phyloP scores from a whole-genome alignment of 768 basidiomycete genomes.

The Mycena filopes region DNA sequence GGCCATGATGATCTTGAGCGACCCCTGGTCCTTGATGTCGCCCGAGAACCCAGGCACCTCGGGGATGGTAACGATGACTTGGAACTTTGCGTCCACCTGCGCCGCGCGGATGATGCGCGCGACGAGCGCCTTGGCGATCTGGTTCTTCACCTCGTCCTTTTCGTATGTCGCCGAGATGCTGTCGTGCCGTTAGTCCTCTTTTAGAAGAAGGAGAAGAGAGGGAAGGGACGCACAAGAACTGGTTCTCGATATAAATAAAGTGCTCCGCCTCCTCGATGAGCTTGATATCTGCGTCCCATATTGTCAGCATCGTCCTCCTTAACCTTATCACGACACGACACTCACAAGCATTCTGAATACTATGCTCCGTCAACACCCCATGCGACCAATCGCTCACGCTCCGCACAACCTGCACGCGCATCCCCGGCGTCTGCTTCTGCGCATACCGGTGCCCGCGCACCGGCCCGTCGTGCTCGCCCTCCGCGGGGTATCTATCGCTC shows the following conservation, averaged over 20 bases:
- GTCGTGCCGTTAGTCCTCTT: too few relatives aligned
- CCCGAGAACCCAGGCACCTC: conserved; percentile 93
- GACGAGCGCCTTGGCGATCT: conserved; percentile 84
- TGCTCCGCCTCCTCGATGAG: conserved; percentile 88
- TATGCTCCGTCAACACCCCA: conserved; percentile 88
- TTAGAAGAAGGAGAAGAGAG: background rate
- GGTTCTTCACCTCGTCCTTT: conserved; percentile 79
- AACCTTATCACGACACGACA: too few relatives aligned
- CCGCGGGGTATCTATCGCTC: conserved; percentile 41
- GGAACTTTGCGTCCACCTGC: conserved; percentile 75
- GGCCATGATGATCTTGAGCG: conserved; percentile 87
- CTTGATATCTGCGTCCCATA: conserved; percentile 73
- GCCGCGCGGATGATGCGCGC: conserved; percentile 90
- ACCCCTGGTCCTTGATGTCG: conserved; percentile 72
- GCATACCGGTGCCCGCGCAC: conserved; percentile 54
- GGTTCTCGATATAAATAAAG: conserved; percentile 83
- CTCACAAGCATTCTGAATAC: conserved; percentile 94
- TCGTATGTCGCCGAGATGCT: conserved; percentile 77
- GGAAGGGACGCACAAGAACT: conserved; percentile 53
- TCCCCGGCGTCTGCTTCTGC: conserved; percentile 58
- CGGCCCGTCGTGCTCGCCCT: conserved; percentile 45
- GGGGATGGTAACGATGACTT: conserved; percentile 90
- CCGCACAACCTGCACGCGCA: conserved; percentile 83
- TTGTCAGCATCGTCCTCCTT: too few relatives aligned
- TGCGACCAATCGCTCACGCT: conserved; percentile 95